Evolutionary conservation across 1,284 basidiomycete species (phyloP).

Genomic region (Malassezia psittaci): DNA sequence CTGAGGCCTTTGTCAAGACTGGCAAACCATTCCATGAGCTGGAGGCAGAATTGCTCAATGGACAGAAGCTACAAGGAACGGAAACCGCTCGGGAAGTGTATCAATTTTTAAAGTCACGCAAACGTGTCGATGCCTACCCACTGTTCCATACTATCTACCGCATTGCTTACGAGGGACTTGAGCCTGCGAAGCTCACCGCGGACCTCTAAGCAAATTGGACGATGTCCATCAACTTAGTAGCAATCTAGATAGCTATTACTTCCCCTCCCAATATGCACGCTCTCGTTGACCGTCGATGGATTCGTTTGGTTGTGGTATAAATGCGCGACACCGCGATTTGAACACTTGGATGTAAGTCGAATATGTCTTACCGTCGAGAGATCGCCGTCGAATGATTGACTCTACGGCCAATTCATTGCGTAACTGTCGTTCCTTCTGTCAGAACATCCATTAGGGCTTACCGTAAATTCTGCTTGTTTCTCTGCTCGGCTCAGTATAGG

Average conservation of each 20-base stretch:
- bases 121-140: slow-evolving; percentile 53
- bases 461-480: slow-evolving; percentile 13
- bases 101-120: slow-evolving; percentile 52
- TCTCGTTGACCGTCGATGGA: slow-evolving; percentile 23
- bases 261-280: slow-evolving; percentile 26
- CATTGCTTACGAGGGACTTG: slow-evolving; percentile 42
- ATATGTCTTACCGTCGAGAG: slow-evolving; percentile 23
- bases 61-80: slow-evolving; percentile 56
- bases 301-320: slow-evolving; percentile 16
- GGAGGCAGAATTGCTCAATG: slow-evolving; percentile 54
- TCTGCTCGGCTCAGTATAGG: slow-evolving; percentile 2
- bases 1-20: slow-evolving; percentile 53
- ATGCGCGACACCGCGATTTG: slow-evolving; percentile 33
- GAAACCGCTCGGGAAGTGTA: slow-evolving; percentile 53
- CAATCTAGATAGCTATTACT: not conserved
- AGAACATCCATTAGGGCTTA: slow-evolving; percentile 11
- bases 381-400: slow-evolving; percentile 30
- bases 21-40: slow-evolving; percentile 54
- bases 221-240: not conserved
- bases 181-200: slow-evolving; percentile 49
- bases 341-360: slow-evolving; percentile 13
- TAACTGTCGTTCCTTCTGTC: slow-evolving; percentile 24
- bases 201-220: slow-evolving; percentile 19
- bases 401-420: slow-evolving; percentile 40
- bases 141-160: slow-evolving; percentile 52